phyloP scores from a whole-genome alignment of 345 rosid species.

The Citrus maxima region DNA sequence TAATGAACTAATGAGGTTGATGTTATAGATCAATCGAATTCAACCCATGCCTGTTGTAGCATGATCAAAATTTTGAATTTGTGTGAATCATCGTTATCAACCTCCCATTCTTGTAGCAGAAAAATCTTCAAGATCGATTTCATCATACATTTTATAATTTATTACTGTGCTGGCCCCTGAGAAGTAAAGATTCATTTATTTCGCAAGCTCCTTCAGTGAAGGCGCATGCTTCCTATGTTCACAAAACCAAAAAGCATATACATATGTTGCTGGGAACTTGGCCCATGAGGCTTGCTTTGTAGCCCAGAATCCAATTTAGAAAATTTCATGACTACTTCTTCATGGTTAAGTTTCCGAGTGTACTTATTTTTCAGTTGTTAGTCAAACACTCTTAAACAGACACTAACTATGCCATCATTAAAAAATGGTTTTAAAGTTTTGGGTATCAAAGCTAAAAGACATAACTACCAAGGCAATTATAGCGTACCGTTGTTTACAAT shows the following conservation, averaged over 20 bases:
- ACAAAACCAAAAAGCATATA: too few relatives aligned
- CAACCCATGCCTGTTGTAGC: conserved; percentile 43
- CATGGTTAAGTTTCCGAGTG: not conserved
- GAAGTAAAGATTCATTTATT: too few relatives aligned
- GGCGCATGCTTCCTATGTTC: too few relatives aligned
- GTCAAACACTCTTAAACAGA: not conserved
- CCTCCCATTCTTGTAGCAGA: too few relatives aligned
- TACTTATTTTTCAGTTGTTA: not conserved
- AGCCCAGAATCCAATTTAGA: not conserved
- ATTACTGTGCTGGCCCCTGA: too few relatives aligned
- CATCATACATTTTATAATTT: too few relatives aligned
- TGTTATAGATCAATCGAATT: conserved; percentile 43
- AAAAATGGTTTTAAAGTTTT: not conserved
- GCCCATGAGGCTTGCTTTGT: not conserved
- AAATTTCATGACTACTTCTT: not conserved
- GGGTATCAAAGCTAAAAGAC: not conserved
- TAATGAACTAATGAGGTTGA: conserved; percentile 31
- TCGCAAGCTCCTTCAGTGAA: too few relatives aligned
- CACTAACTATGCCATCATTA: not conserved
- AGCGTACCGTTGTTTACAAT: too few relatives aligned
- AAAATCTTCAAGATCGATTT: too few relatives aligned
- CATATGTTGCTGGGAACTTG: not conserved
- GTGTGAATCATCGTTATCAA: too few relatives aligned
- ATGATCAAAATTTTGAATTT: too few relatives aligned
- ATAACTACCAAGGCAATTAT: too few relatives aligned